A percentile compares a stretch with the other conserved stretches of the same genome.
Conservation (phyloP, 2,329 filamentous ascomycete genomes). For the Penicillium sp. region DNA sequence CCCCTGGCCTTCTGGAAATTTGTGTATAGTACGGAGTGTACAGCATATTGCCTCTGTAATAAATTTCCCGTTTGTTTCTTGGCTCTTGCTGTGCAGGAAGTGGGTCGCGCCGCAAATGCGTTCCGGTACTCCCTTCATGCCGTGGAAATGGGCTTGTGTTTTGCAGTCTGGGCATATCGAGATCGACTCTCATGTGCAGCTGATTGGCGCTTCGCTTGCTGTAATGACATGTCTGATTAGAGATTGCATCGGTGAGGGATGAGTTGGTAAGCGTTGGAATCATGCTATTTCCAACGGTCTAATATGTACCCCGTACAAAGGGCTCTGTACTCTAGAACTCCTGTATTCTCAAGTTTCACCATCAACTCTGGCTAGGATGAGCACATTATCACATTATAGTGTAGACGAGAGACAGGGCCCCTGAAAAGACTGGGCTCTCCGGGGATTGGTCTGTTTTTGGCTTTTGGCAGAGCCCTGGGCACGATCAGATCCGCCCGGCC, state of each 20-base stretch:
- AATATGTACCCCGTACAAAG: neutral
- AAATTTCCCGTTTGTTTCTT: conserved; percentile 10
- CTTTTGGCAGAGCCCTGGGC: conserved; percentile 26
- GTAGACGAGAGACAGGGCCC: neutral
- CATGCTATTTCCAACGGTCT: neutral
- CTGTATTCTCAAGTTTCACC: neutral
- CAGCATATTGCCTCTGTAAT: conserved; percentile 11
- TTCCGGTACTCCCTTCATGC: conserved; percentile 18
- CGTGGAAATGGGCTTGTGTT: conserved; percentile 16
- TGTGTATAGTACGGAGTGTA: neutral
- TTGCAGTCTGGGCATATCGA: conserved; percentile 9
- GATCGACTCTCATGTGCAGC: conserved; percentile 1
- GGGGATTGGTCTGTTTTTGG: conserved; percentile 12
- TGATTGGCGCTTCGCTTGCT: neutral
- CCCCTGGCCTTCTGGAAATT: conserved; percentile 24
- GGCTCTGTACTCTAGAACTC: no score
- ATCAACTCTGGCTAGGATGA: neutral
- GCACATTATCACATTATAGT: neutral
- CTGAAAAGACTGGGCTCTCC: conserved; percentile 5
- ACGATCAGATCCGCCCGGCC: conserved; percentile 30
- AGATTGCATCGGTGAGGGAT: neutral
- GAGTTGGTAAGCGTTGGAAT: neutral
- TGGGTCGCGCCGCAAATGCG: conserved; percentile 21
- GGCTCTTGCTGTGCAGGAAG: conserved; percentile 22
- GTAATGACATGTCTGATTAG: neutral